These are phyloP conservation scores for Termitomyces sp. DNA, from an alignment of 768 basidiomycete genomes.

Conservation along the genomic window DNA sequence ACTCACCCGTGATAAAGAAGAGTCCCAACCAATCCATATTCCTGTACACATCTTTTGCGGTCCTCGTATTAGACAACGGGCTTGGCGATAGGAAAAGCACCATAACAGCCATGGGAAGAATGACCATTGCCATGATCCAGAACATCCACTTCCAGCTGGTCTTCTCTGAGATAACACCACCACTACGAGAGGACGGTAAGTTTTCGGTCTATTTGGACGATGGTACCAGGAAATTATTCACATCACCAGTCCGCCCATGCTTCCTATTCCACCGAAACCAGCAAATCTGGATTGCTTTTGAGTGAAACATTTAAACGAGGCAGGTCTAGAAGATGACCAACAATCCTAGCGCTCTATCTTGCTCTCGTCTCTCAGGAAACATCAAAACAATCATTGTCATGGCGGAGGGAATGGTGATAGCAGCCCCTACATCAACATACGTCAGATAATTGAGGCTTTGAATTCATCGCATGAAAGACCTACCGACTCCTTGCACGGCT, in stretches of 20 bases:
- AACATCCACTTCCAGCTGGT: constrained; percentile 44
- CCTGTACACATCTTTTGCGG: not conserved
- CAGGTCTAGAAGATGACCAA: too few species aligned
- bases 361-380: constrained; percentile 41
- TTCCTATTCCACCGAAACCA: constrained; percentile 42
- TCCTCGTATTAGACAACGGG: constrained; percentile 20
- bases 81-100: constrained; percentile 22
- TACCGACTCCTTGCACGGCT: constrained; percentile 42
- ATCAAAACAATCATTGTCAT: constrained; percentile 42
- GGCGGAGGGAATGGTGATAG: constrained; percentile 42
- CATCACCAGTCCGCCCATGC: constrained; percentile 13
- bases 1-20: constrained; percentile 24
- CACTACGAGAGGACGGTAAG: constrained; percentile 22
- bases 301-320: too few species aligned
- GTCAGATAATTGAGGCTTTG: too few species aligned
- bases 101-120: constrained; percentile 25
- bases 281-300: constrained; percentile 37
- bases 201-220: too few species aligned
- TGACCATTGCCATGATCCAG: constrained; percentile 38
- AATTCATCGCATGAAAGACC: constrained; percentile 4
- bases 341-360: constrained; percentile 38
- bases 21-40: constrained; percentile 11
- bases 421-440: constrained; percentile 7
- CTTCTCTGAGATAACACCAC: constrained; percentile 35
- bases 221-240: not conserved